Evolutionary conservation across 345 rosid species (phyloP), one percentile per base, ranked within the genome.

Genomic region (Salix purpurea): DNA sequence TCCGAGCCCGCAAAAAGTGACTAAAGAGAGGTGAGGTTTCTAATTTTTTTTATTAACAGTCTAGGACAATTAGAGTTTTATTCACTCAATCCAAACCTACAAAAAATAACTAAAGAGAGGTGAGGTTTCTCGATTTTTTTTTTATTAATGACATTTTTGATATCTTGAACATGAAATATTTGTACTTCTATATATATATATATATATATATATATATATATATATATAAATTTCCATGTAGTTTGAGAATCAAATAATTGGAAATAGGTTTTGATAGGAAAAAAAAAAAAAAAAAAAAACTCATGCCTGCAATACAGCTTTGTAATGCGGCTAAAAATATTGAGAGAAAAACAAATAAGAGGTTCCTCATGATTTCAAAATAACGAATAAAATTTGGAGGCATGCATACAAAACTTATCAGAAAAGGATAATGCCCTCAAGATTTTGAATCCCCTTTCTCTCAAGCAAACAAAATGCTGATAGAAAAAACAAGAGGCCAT

Each of bases 401-500:
- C 58, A 10, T 70, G 1, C 26, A 39, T 42, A 42, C 46, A 42
- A 42, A 42, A 10, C 23, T 16, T 48, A 18, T 26, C 36, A 48
- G 32, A 2, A 24, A 23, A 15, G 30, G 21, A 64, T 10, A 24
- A 11, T 26, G 14, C 30, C 42, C 34, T 3, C 0, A 5, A 5
- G 26, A 18, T 71, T 48, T 77, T 71, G 65, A 71, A 70, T 48
- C 70, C 69, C 32, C 26, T 19, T 6, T 52, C 4, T n/a, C 28
- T 19, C 21, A 13, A 66, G 64, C 32, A 69, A 42, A 44, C 69
- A 26, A 77, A 62, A 77, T 70, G 79, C 62, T 61, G 48, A 70
- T 14, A 46, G 44, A 76, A 76, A 70, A 70, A 69, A 60, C 79
- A 76, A 60, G 44, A 28, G 42, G 50, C 39, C 70, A 52, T 39